phyloP scores from a whole-genome alignment of 106 monocot genomes.

The Dactylorhiza incarnata region DNA sequence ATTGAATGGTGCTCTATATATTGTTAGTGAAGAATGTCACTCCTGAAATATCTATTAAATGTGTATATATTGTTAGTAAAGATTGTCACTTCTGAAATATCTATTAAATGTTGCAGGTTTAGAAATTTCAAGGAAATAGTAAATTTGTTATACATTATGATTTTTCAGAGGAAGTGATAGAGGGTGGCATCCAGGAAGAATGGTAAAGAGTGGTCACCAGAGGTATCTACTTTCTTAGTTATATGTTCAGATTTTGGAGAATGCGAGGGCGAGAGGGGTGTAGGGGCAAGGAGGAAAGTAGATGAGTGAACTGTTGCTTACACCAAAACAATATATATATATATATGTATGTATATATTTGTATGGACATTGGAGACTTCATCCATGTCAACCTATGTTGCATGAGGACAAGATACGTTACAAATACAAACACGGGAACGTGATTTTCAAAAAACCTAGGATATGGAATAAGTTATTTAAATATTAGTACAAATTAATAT shows the following conservation, averaged over 20 bases:
- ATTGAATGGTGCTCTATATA: neutral
- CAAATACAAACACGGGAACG: no score
- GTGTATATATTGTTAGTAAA: no score
- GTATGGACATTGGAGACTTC: neutral
- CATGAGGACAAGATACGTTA: no score
- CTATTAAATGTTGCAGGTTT: neutral
- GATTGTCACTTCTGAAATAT: neutral
- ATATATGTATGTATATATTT: no score
- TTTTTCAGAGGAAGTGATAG: neutral
- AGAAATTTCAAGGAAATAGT: neutral
- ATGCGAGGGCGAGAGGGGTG: neutral
- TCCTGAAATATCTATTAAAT: no score
- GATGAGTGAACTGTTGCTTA: no score
- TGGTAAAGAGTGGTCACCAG: neutral
- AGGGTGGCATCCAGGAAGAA: no score
- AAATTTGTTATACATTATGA: neutral
- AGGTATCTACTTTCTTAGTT: neutral
- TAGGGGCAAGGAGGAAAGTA: neutral
- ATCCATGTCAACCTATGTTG: no score
- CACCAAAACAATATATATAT: no score
- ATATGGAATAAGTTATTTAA: no score
- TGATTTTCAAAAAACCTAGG: no score
- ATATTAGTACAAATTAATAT: no score
- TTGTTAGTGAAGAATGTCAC: neutral
- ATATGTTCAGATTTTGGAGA: neutral